Evolutionary conservation across 257 asterid species (phyloP).

Genomic region (Nicotiana tomentosiformis): DNA sequence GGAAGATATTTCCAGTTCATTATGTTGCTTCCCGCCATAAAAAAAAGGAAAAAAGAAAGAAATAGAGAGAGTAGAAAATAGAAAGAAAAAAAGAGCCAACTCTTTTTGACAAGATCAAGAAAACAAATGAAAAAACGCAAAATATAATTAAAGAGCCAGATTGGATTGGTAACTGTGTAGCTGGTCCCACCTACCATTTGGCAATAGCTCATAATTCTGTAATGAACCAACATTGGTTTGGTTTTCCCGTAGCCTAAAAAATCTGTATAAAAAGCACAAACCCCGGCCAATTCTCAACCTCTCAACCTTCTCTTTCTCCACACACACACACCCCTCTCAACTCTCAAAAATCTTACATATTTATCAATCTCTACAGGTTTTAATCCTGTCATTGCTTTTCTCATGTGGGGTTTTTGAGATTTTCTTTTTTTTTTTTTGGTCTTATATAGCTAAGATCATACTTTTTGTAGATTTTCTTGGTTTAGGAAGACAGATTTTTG

Average conservation of each 20-base stretch:
- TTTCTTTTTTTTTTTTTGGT: not conserved
- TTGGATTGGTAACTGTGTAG: not conserved
- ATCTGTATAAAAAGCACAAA: not conserved
- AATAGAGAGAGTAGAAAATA: not conserved
- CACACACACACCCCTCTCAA: not conserved
- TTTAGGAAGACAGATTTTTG: not conserved
- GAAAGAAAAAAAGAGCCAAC: not conserved
- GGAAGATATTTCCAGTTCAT: not conserved
- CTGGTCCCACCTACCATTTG: not conserved
- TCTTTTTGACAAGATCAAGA: not conserved
- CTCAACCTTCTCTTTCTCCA: not conserved
- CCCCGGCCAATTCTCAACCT: not conserved
- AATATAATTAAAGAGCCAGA: not conserved
- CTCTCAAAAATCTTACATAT: not conserved
- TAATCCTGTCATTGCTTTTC: not conserved
- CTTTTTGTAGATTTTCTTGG: not conserved
- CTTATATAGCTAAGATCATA: not conserved
- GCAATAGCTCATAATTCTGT: not conserved
- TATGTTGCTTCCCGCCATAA: constrained; percentile 5
- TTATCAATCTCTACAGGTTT: not conserved
- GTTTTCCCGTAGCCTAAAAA: not conserved
- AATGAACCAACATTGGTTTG: not conserved
- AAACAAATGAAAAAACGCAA: not conserved
- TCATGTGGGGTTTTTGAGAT: not conserved
- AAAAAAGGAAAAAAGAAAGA: not conserved